phyloP scores from a whole-genome alignment of 1,284 basidiomycete species.

The Phaffia rhodozyma region DNA sequence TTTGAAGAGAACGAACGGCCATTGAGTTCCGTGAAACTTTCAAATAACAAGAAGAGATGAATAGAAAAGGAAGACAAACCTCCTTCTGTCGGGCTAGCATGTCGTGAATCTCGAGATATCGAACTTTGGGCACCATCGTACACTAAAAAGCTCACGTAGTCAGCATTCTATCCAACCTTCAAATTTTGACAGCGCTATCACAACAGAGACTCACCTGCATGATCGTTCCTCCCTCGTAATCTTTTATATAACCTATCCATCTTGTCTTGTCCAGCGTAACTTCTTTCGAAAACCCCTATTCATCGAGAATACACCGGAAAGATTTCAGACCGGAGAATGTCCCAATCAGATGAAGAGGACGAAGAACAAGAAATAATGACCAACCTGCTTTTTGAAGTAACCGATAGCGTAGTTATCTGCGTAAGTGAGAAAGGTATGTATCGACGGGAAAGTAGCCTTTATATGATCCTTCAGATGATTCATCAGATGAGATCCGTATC shows the following conservation, averaged over 20 bases:
- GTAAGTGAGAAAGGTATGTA: slow-evolving; percentile 94
- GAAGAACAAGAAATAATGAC: neutral
- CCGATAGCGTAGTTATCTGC: slow-evolving; percentile 99
- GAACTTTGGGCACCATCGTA: slow-evolving; percentile 78
- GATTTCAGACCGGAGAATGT: neutral
- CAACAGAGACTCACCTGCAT: slow-evolving; percentile 53
- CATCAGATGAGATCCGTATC: slow-evolving; percentile 98
- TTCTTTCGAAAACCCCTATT: slow-evolving; percentile 82
- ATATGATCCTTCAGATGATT: slow-evolving; percentile 96
- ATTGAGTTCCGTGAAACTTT: neutral
- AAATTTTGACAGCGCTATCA: neutral
- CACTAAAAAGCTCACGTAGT: slow-evolving; percentile 41
- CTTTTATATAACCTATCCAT: slow-evolving; percentile 99
- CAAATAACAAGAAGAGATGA: neutral
- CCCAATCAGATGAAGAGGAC: neutral
- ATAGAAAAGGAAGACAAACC: slow-evolving; percentile 28
- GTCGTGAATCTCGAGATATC: slow-evolving; percentile 73
- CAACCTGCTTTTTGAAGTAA: slow-evolving; percentile 87
- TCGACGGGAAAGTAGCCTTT: slow-evolving; percentile 57
- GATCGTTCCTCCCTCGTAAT: slow-evolving; percentile 99
- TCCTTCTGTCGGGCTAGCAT: slow-evolving; percentile 76
- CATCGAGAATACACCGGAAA: neutral
- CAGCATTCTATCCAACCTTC: neutral
- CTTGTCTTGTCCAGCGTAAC: slow-evolving; percentile 77
- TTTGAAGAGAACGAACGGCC: neutral